Conservation (phyloP, 2,329 filamentous ascomycete genomes). For the Fusarium proliferatum region DNA sequence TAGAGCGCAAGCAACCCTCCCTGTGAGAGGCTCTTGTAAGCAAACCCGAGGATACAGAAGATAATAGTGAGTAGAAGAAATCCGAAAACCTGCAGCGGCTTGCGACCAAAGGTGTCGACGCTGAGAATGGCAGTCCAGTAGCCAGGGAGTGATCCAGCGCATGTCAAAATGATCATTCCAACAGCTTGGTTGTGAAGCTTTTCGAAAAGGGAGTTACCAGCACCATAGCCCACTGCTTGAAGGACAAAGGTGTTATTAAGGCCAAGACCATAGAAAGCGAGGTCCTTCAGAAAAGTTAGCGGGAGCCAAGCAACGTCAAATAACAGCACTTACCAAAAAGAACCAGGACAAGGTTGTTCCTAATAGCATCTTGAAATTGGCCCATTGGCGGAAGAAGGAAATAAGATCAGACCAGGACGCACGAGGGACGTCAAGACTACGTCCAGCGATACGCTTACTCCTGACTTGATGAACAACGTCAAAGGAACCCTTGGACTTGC, state of each 20-base stretch:
- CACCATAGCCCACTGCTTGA: slow-evolving; percentile 76
- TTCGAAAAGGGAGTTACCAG: slow-evolving; percentile 72
- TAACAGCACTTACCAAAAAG: slow-evolving; percentile 64
- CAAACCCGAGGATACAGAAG: slow-evolving; percentile 72
- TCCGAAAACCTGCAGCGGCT: slow-evolving; percentile 76
- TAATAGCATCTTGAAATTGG: slow-evolving; percentile 75
- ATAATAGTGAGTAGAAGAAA: slow-evolving; percentile 70
- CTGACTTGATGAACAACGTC: slow-evolving; percentile 62
- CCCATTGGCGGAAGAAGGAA: slow-evolving; percentile 75
- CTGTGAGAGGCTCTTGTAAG: slow-evolving; percentile 61
- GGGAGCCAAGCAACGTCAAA: fast-evolving
- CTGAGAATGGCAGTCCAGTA: slow-evolving; percentile 82
- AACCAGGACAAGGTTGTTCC: slow-evolving; percentile 87
- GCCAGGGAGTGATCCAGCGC: slow-evolving; percentile 81
- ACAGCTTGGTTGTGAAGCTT: slow-evolving; percentile 78
- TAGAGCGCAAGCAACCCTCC: slow-evolving; percentile 69
- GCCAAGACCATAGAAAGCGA: slow-evolving; percentile 76
- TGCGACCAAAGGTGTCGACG: slow-evolving; percentile 81
- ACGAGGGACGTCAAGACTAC: slow-evolving; percentile 70
- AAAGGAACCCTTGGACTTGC: slow-evolving; percentile 59
- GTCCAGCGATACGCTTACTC: slow-evolving; percentile 63
- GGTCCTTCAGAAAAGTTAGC: slow-evolving; percentile 59
- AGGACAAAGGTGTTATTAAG: slow-evolving; percentile 82
- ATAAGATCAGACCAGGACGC: slow-evolving; percentile 77
- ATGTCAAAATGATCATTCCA: slow-evolving; percentile 81